Percentiles rank a stretch among this genome's conserved stretches.
These are phyloP conservation scores for Cordyceps cicadae DNA, from an alignment of 2,329 filamentous ascomycete genomes.

Conservation along the genomic window DNA sequence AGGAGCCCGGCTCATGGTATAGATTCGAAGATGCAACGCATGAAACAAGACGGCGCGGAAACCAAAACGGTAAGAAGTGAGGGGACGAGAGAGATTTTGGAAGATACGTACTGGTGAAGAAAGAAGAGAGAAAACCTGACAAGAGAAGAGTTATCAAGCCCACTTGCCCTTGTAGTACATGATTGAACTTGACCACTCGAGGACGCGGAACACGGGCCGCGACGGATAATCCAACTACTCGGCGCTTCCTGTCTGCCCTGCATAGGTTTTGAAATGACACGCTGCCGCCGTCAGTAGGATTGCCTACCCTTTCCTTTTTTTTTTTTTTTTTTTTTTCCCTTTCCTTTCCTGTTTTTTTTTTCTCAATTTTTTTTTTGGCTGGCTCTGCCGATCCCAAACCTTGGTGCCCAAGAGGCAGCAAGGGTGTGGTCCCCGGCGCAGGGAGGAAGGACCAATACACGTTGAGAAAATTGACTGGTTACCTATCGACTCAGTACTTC, in stretches of 20 bases:
- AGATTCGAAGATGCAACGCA: background rate
- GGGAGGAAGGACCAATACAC: background rate
- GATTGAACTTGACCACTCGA: background rate
- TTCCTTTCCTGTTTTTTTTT: background rate
- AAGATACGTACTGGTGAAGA: background rate
- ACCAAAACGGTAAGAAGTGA: background rate
- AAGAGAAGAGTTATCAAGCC: background rate
- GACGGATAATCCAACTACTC: conserved; percentile 2
- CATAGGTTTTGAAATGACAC: conserved; percentile 4
- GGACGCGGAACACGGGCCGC: background rate
- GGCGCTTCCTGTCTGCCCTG: conserved; percentile 2
- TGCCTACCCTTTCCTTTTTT: background rate
- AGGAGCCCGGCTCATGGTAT: background rate
- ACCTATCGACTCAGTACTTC: too few species aligned
- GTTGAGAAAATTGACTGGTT: background rate
- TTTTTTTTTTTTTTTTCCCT: background rate
- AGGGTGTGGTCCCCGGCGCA: background rate
- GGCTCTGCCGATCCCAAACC: background rate
- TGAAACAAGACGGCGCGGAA: background rate
- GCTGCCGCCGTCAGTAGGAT: background rate
- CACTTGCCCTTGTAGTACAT: background rate
- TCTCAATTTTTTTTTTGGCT: too few species aligned
- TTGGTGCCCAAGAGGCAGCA: background rate
- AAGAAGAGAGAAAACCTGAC: background rate
- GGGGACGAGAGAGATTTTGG: background rate